Base-by-base conservation (phyloP, 2,329 filamentous ascomycete species). In the Aspergillus persii region DNA sequence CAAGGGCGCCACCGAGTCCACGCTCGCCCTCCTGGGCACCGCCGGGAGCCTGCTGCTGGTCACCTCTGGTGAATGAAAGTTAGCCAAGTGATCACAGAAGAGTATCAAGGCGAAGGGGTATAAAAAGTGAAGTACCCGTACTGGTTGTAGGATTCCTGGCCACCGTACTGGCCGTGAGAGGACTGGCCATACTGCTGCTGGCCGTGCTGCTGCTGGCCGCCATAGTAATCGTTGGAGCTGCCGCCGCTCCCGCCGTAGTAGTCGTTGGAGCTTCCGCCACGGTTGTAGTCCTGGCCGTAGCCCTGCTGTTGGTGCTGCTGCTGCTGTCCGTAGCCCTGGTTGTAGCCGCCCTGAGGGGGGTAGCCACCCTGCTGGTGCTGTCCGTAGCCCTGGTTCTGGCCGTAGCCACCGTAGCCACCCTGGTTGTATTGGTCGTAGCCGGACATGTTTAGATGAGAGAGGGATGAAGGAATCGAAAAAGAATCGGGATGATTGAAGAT, bases 1-100 rank as follows among this genome's bases (percentile, higher is more conserved):
- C 78, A 49, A 81, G 61, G 15, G 79, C 79, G 44, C 79, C 79
- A 54, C 76, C 74, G 18, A 81, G 69, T 61, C 79, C 79, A 65
- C 79, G 77, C 58, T 81, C 79, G 56, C 74, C 76, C 0, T 79
- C 77, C 62, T 77, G 74, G 50, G 76, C 75, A 46, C 69, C 70
- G 49, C 71, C 75, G 53, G 75, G 75, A 39, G 71, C 65, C 56
- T 74, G 63, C 15, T 71, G 66, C 44, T 69, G 66, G 53, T 69
- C 64, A 58, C 68, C 70, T 44, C 8, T 52, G 60, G 69, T 54
- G 68, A 62, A 50, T 61, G 46, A 12, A 57, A 30, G 27, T 56
- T 57, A 53, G 29, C 15, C 29, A 30, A 27, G 12, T 58, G 44
- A 12, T 18, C 26, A 49, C 18, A 23, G 9, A 6, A 15, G 18